phyloP scores from a whole-genome alignment of 768 basidiomycete genomes.

The Hypholoma sublateritium region DNA sequence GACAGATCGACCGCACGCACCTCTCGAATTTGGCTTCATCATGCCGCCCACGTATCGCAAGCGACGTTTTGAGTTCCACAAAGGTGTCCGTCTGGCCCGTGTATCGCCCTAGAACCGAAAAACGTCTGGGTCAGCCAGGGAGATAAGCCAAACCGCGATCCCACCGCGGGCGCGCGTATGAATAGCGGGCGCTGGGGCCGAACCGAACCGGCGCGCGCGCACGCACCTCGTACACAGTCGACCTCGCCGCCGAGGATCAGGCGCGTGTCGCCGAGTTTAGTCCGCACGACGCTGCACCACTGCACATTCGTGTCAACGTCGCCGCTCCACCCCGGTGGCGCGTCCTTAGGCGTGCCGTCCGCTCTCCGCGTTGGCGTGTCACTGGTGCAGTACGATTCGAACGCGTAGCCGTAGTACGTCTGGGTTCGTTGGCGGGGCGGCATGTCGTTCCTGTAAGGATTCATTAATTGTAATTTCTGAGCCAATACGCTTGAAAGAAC shows the following conservation, averaged over 20 bases:
- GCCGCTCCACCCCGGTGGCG: slow-evolving; percentile 66
- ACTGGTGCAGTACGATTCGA: slow-evolving; percentile 85
- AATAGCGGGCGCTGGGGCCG: background rate
- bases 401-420: slow-evolving; percentile 85
- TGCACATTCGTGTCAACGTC: slow-evolving; percentile 88
- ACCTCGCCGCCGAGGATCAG: slow-evolving; percentile 88
- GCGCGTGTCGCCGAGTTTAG: slow-evolving; percentile 70
- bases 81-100: slow-evolving; percentile 64
- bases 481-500: background rate
- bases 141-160: background rate
- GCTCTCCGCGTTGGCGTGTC: slow-evolving; percentile 31
- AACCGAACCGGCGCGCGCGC: slow-evolving; percentile 2
- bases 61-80: slow-evolving; percentile 87
- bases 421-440: slow-evolving; percentile 61
- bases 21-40: slow-evolving; percentile 81
- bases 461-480: background rate
- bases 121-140: background rate
- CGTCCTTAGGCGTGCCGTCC: slow-evolving; percentile 17
- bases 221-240: slow-evolving; percentile 79
- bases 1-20: slow-evolving; percentile 32
- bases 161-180: background rate
- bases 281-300: slow-evolving; percentile 89
- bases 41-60: slow-evolving; percentile 58
- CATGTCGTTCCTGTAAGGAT: slow-evolving; percentile 57
- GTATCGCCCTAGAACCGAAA: slow-evolving; percentile 48